phyloP scores from a whole-genome alignment of 2,329 filamentous ascomycete species.

The Paraphoma chrysanthemicola region DNA sequence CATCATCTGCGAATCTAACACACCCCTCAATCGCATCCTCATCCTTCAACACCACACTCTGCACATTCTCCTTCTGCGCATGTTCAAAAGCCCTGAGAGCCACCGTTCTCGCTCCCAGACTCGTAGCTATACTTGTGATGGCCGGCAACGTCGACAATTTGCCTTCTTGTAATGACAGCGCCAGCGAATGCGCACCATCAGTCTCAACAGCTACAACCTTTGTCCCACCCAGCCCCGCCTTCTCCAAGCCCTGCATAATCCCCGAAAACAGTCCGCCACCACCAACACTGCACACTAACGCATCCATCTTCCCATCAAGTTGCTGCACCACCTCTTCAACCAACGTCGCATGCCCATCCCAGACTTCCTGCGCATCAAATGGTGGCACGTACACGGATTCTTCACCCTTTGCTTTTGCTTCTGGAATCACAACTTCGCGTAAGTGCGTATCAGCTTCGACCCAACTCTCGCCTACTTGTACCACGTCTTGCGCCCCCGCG shows the following conservation, averaged over 20 bases:
- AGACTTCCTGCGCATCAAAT: slow-evolving; percentile 70
- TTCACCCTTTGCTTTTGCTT: slow-evolving; percentile 15
- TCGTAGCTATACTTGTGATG: slow-evolving; percentile 78
- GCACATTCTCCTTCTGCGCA: slow-evolving; percentile 58
- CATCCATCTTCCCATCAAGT: slow-evolving; percentile 61
- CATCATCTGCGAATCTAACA: slow-evolving; percentile 78
- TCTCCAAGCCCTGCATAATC: slow-evolving; percentile 70
- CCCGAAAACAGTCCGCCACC: slow-evolving; percentile 80
- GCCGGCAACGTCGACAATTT: slow-evolving; percentile 66
- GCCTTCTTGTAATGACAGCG: slow-evolving; percentile 63
- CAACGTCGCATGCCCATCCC: slow-evolving; percentile 67
- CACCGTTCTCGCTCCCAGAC: slow-evolving; percentile 72
- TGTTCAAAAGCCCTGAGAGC: slow-evolving; percentile 69
- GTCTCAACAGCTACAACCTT: slow-evolving; percentile 76
- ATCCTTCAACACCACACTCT: slow-evolving; percentile 70
- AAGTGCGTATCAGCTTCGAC: slow-evolving; percentile 72
- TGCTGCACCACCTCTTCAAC: slow-evolving; percentile 56
- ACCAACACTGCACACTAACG: slow-evolving; percentile 76
- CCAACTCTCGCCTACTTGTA: slow-evolving; percentile 71
- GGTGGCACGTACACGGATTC: slow-evolving; percentile 67
- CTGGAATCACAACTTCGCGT: slow-evolving; percentile 59
- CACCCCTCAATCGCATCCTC: slow-evolving; percentile 79
- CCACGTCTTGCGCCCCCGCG: slow-evolving; percentile 69
- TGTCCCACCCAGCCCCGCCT: slow-evolving; percentile 22
- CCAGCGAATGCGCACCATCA: slow-evolving; percentile 72